These are phyloP conservation scores for Pleurotus giganteus DNA, from an alignment of 768 basidiomycete species.

Conservation along the genomic window DNA sequence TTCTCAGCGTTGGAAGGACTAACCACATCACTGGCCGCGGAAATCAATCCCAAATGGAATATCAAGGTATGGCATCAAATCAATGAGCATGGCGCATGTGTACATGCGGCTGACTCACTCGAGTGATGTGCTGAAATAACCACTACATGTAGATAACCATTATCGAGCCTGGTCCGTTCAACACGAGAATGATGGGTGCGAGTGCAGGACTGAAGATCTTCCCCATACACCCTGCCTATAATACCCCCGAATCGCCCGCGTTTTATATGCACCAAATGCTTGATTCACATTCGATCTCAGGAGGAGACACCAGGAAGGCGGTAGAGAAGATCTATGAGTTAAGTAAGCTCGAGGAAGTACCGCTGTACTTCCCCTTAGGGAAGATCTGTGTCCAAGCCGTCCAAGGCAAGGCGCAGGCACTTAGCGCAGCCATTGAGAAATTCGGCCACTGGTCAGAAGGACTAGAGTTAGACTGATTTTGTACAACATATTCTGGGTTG, in stretches of 20 bases:
- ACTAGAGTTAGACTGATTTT: background rate
- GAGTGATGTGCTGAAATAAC: too few relatives aligned
- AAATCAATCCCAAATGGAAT: constrained; percentile 35
- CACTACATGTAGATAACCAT: too few relatives aligned
- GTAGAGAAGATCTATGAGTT: background rate
- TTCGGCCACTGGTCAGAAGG: background rate
- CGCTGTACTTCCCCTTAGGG: background rate
- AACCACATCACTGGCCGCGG: constrained; percentile 23
- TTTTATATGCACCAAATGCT: background rate
- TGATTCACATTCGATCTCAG: background rate
- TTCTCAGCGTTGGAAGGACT: constrained; percentile 28
- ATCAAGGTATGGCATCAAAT: constrained; percentile 17
- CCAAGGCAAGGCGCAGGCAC: background rate
- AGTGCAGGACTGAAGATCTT: too few relatives aligned
- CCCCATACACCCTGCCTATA: background rate
- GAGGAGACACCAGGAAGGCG: background rate
- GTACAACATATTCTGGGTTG: too few relatives aligned
- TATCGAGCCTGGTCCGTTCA: too few relatives aligned
- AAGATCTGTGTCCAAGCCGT: background rate
- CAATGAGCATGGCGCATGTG: background rate
- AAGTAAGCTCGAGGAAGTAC: background rate
- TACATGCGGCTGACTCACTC: too few relatives aligned
- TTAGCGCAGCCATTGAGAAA: background rate
- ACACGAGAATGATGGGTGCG: background rate
- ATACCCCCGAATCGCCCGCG: background rate